Conservation (phyloP, 2,329 filamentous ascomycete genomes). For the Phialophora macrospora region DNA sequence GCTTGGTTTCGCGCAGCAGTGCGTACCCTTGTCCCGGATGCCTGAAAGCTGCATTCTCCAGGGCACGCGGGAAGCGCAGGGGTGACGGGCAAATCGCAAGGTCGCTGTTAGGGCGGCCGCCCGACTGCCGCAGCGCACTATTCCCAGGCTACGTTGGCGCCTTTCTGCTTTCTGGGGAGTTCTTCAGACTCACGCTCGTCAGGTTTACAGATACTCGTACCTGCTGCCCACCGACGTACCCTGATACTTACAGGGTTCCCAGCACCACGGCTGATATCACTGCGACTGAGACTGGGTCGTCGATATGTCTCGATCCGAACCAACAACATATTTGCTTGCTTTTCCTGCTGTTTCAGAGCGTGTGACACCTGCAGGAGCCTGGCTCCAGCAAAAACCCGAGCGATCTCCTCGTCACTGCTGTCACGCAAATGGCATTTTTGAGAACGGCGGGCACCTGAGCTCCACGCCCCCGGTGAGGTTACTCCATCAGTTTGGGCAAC, state of each 20-base stretch:
- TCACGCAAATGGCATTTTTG: background rate
- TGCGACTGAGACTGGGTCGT: background rate
- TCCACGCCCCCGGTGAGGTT: background rate
- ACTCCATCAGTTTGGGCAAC: background rate
- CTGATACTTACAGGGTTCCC: background rate
- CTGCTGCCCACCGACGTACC: background rate
- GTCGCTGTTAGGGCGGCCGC: slow-evolving; percentile 10
- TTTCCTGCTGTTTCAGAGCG: slow-evolving; percentile 2
- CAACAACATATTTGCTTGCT: background rate
- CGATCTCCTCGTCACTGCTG: background rate
- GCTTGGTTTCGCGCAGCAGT: background rate
- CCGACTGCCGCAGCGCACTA: slow-evolving; percentile 4
- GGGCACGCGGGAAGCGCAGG: slow-evolving; percentile 9
- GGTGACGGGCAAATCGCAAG: slow-evolving; percentile 19
- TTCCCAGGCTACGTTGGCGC: background rate
- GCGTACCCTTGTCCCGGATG: slow-evolving; percentile 9
- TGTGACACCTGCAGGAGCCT: slow-evolving; percentile 9
- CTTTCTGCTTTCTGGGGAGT: background rate
- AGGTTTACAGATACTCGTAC: background rate
- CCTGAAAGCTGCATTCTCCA: slow-evolving; percentile 12
- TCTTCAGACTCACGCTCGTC: background rate
- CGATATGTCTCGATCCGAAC: background rate
- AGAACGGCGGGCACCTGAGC: background rate
- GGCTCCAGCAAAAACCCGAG: background rate
- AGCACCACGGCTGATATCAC: background rate